Conservation (phyloP, 1,139 yeast species). For the Zygosaccharomyces sapae region DNA sequence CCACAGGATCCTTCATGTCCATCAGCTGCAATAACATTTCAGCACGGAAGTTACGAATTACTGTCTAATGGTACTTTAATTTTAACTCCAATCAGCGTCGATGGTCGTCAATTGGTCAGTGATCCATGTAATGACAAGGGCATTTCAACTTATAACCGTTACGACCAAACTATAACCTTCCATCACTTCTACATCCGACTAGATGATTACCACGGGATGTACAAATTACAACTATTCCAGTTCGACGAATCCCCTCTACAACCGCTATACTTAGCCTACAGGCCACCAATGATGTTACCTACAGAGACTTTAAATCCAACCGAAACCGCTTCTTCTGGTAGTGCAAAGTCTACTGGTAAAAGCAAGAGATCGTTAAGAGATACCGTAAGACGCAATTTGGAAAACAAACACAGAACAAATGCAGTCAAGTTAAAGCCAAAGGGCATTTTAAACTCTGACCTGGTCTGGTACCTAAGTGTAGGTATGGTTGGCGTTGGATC, state of each 20-base stretch:
- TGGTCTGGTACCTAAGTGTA: conserved; percentile 31
- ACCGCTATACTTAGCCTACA: conserved; percentile 85
- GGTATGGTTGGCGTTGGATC: conserved; percentile 33
- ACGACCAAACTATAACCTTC: conserved; percentile 62
- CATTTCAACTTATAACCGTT: conserved; percentile 63
- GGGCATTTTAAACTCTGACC: conserved; percentile 19
- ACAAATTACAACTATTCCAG: conserved; percentile 67
- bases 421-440: conserved; percentile 41
- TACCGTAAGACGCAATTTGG: conserved; percentile 64
- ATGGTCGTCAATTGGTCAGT: conserved; percentile 87
- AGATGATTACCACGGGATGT: conserved; percentile 79
- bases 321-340: conserved; percentile 29
- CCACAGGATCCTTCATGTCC: conserved; percentile 78
- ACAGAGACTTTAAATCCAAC: conserved; percentile 89
- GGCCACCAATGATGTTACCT: conserved; percentile 95
- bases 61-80: conserved; percentile 61
- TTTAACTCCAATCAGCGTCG: conserved; percentile 73
- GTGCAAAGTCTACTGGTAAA: conserved; percentile 29
- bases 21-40: conserved; percentile 72
- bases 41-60: conserved; percentile 78
- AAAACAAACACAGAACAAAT: conserved; percentile 72
- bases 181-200: conserved; percentile 55
- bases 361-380: conserved; percentile 40
- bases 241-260: conserved; percentile 81
- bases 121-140: conserved; percentile 70